phyloP scores from a whole-genome alignment of 192 early-diverging fungal species.

The Fimicolochytrium jonesii region DNA sequence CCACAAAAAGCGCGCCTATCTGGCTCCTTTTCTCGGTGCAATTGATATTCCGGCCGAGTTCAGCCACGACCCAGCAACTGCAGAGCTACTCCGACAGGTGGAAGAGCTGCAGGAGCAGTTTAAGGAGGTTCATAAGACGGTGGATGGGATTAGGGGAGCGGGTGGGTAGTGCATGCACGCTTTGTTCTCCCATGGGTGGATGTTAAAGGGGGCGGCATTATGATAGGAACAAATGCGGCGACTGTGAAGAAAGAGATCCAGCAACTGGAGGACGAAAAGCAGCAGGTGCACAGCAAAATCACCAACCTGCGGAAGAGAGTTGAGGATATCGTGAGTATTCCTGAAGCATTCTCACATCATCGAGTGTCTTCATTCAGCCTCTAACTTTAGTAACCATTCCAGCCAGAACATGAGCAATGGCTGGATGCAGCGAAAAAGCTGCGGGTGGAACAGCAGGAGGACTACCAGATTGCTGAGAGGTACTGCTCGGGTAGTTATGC shows the following conservation, averaged over 20 bases:
- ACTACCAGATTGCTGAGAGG: slow-evolving; percentile 40
- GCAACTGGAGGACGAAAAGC: slow-evolving; percentile 63
- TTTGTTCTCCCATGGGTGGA: no score
- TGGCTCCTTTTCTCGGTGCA: slow-evolving; percentile 46
- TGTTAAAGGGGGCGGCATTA: no score
- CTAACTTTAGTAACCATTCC: not conserved
- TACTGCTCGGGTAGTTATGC: slow-evolving; percentile 14
- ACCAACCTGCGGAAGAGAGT: slow-evolving; percentile 47
- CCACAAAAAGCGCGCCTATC: slow-evolving; percentile 57
- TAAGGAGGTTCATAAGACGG: slow-evolving; percentile 46
- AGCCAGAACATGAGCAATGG: slow-evolving; percentile 58
- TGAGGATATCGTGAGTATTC: slow-evolving; percentile 46
- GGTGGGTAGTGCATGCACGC: no score
- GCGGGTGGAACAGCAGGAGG: slow-evolving; percentile 46
- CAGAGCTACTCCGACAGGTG: slow-evolving; percentile 43
- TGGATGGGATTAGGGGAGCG: slow-evolving; percentile 39
- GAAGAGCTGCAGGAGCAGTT: slow-evolving; percentile 50
- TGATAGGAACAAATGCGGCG: slow-evolving; percentile 31
- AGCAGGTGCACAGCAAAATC: slow-evolving; percentile 53
- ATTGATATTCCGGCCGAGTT: slow-evolving; percentile 54
- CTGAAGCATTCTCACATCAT: not conserved
- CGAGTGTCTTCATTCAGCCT: not conserved
- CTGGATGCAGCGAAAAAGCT: slow-evolving; percentile 54
- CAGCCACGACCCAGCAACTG: slow-evolving; percentile 49
- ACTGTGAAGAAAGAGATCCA: slow-evolving; percentile 54